Evolutionary conservation across 106 monocot genomes (phyloP), one percentile per base, ranked within the genome.

Genomic region (Acanthochlamys bracteata): DNA sequence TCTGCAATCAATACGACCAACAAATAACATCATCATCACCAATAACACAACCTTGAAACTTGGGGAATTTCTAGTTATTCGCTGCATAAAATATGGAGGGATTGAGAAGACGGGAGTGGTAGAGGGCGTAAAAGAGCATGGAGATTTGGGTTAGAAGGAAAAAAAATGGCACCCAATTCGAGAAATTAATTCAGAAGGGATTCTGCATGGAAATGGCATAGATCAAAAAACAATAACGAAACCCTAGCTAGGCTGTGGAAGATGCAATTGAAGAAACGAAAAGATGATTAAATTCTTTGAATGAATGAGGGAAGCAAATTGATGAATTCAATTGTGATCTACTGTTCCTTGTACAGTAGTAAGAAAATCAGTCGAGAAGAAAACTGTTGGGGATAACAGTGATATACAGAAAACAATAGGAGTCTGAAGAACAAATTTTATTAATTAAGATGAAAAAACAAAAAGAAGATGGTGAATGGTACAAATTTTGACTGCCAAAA

Each of bases 1-100:
- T 93, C 93, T 93, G 88, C 64, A 61, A 25, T 14, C 0, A 23
- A 19, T 13, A 11, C 12, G 9, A 26, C 22, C 7, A 42, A 42
- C 59, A 23, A 39, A 1, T 33, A 33, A 33, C 22, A n/a, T 53
- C 39, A 39, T 20, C 47, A 24, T 26, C 55, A 23, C 21, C 56
- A 25, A 49, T 21, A 42, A 41, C 25, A 78, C 19, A 24, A 55
- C 1, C 17, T 24, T 40, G 25, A 11, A 24, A 25, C 15, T 3
- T 47, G 26, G 13, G 10, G 59, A 59, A 59, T 70, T 52, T 55
- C 49, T 26, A 25, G 41, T 42, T 25, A 12, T 23, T 8, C 39
- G 10, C 7, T 41, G 61, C 77, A 77, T 71, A 71, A 77, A 77
- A 77, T 77, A 71, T 71, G 45, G 51, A 22, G 21, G 27, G 4